Evolutionary conservation across 2,329 filamentous ascomycete genomes (phyloP), one percentile per base, ranked within the genome.

Genomic region (Aspergillus felis): DNA sequence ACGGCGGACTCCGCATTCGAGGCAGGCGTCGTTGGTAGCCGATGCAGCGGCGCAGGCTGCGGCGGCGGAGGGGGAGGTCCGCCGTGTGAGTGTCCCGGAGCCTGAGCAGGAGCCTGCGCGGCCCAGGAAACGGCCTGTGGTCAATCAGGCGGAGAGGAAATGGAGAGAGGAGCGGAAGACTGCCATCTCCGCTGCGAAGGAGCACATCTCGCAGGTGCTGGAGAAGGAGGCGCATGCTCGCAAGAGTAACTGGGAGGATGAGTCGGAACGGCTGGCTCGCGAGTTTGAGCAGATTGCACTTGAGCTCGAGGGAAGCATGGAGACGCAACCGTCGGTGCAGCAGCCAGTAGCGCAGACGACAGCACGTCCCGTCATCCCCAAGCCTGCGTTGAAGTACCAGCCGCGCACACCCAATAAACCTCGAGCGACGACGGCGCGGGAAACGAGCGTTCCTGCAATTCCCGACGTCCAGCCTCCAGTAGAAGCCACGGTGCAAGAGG

Each of bases 261-360:
- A 77, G 29, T 77, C 76, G 12, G 74, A 78, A 51, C 70, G 71
- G 35, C 65, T 79, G 24, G 77, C 75, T 1, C 59, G 67, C 42
- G 75, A 79, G 51, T 68, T 79, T 25, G 73, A 76, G 50, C 69
- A 74, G 50, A 68, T 79, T 53, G 76, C 76, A 44, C 65, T 78
- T 51, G 74, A 79, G 55, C 64, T 78, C 4, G 74, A 77, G 50
- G 63, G 64, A 4, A 51, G 57, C n/a, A 69, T 68, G 65, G 64
- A 71, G 2, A 58, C 56, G 9, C 22, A 20, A 56, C 7, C 27
- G 54, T 29, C 42, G 42, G 14, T 17, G 9, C 48, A 28, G 14
- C 55, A 51, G 41, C 58, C 35, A 27, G 32, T 57, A 32, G n/a
- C 54, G 32, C 50, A 47, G 12, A 50, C 54, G 28, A 28, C 54